Evolutionary conservation across 2,329 filamentous ascomycete species (phyloP).

Genomic region (Paecilomyces niveus): DNA sequence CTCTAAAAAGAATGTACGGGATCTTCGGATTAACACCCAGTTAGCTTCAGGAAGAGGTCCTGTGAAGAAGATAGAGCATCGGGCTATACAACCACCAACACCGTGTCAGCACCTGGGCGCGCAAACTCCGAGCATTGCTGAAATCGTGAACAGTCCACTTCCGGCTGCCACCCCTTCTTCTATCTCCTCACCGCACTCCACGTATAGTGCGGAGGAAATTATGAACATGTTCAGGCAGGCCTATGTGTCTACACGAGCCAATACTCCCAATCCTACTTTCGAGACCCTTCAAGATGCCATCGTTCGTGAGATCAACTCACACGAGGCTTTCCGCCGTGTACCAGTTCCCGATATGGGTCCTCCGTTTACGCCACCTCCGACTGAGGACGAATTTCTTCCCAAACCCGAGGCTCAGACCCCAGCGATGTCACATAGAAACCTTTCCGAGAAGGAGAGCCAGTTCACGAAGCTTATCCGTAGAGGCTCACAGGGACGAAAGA

Average conservation of each 20-base stretch:
- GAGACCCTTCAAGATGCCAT: conserved; percentile 38
- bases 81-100: conserved; percentile 29
- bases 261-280: conserved; percentile 28
- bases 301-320: conserved; percentile 37
- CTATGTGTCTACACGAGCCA: conserved; percentile 21
- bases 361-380: conserved; percentile 25
- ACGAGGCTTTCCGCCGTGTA: conserved; percentile 33
- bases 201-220: conserved; percentile 31
- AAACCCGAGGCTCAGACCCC: conserved; percentile 5
- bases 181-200: conserved; percentile 16
- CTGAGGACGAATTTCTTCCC: conserved; percentile 16
- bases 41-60: conserved; percentile 20
- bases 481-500: conserved; percentile 15
- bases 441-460: conserved; percentile 23
- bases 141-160: conserved; percentile 36
- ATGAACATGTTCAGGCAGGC: conserved; percentile 36
- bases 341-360: conserved; percentile 24
- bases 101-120: conserved; percentile 18
- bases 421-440: neutral
- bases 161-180: conserved; percentile 19
- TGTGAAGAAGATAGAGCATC: conserved; percentile 25
- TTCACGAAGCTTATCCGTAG: conserved; percentile 23
- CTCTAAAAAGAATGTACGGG: conserved; percentile 30
- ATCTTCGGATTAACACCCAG: conserved; percentile 35
- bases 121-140: conserved; percentile 30